Evolutionary conservation across 129 eudicot genomes (phyloP).

Genomic region (Arctium lappa): DNA sequence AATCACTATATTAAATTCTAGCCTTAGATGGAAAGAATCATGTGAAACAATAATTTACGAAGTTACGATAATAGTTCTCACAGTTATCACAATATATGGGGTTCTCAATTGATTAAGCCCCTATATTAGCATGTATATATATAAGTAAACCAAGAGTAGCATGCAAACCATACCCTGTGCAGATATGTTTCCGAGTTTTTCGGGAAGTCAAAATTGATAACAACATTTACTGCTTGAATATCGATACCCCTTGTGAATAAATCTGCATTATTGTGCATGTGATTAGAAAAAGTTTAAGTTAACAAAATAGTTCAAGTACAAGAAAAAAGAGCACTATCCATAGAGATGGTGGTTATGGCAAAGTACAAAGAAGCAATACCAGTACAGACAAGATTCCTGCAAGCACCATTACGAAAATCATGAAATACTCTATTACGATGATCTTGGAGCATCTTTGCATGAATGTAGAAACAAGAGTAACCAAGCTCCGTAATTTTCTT

Average conservation of each 20-base stretch:
- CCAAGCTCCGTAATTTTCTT: conserved; percentile 93
- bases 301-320: not conserved
- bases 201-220: conserved; percentile 88
- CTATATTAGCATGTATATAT: no score
- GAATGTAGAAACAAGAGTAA: conserved; percentile 92
- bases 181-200: conserved; percentile 85
- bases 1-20: no score
- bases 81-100: no score
- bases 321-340: not conserved
- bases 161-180: conserved; percentile 64
- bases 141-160: not conserved
- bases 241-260: conserved; percentile 90
- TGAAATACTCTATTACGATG: conserved; percentile 93
- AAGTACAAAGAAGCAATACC: conserved; percentile 37
- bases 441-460: conserved; percentile 96
- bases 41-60: no score
- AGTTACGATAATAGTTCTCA: no score
- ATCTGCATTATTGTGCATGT: conserved; percentile 43
- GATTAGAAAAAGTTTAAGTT: not conserved
- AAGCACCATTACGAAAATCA: conserved; percentile 94
- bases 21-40: no score
- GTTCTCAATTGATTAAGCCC: no score
- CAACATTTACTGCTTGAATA: conserved; percentile 92
- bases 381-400: conserved; percentile 94
- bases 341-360: not conserved